Evolutionary conservation across 805 yeast species (phyloP).

Genomic region (Komagataella mondaviorum): DNA sequence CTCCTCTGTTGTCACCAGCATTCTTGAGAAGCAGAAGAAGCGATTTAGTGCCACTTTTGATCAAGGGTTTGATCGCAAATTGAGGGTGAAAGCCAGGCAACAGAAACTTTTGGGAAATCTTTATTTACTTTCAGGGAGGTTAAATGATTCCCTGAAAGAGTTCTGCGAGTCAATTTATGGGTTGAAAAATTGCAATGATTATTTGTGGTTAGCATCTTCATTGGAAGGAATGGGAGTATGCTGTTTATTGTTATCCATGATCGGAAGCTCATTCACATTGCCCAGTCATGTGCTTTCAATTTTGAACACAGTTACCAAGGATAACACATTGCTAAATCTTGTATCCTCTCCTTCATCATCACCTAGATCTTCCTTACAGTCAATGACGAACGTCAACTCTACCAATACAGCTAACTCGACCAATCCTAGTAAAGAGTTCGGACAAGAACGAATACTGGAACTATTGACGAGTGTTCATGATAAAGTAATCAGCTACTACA

Average conservation of each 20-base stretch:
- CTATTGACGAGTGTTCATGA: slow-evolving; percentile 23
- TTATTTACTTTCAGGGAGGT: slow-evolving; percentile 68
- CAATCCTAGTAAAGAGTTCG: slow-evolving; percentile 7
- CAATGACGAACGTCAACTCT: slow-evolving; percentile 5
- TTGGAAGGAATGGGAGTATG: slow-evolving; percentile 72
- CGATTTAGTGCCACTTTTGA: slow-evolving; percentile 17
- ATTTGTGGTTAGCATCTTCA: slow-evolving; percentile 80
- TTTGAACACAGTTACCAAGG: slow-evolving; percentile 10
- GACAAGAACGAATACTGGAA: slow-evolving; percentile 16
- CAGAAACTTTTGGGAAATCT: slow-evolving; percentile 65
- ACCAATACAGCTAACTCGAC: not conserved
- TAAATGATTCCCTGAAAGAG: slow-evolving; percentile 53
- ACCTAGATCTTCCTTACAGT: slow-evolving; percentile 33
- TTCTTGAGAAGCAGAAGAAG: slow-evolving; percentile 11
- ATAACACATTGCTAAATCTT: slow-evolving; percentile 9
- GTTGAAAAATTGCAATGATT: slow-evolving; percentile 53
- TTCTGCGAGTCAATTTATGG: slow-evolving; percentile 61
- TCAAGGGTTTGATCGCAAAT: slow-evolving; percentile 18
- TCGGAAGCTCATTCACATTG: slow-evolving; percentile 37
- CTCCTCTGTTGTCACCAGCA: not conserved
- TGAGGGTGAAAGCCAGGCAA: slow-evolving; percentile 58
- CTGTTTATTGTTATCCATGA: slow-evolving; percentile 41
- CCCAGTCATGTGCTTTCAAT: slow-evolving; percentile 19
- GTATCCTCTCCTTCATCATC: slow-evolving; percentile 22
- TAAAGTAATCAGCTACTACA: slow-evolving; percentile 29